Evolutionary conservation across 345 rosid species (phyloP).

Genomic region (Corchorus capsularis): DNA sequence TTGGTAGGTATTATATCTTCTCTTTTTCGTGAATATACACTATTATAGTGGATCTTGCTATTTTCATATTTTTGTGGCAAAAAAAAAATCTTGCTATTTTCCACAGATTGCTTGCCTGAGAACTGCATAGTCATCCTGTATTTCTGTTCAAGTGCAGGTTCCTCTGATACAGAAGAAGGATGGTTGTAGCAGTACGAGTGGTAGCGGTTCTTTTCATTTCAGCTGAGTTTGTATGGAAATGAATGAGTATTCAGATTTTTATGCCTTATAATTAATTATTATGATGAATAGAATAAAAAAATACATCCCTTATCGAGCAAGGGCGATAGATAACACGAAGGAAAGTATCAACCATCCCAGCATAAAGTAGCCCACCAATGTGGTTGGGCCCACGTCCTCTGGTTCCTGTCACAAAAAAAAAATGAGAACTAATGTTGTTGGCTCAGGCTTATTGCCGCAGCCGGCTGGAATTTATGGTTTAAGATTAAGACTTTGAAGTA

Average conservation of each 20-base stretch:
- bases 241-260: background rate
- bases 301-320: conserved; percentile 40
- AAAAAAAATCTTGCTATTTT: background rate
- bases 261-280: too few relatives aligned
- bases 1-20: too few relatives aligned
- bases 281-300: background rate
- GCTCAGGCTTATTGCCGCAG: background rate
- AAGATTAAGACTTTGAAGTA: too few relatives aligned
- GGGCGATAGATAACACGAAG: conserved; percentile 51
- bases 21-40: too few relatives aligned
- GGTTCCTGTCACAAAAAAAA: conserved; percentile 53
- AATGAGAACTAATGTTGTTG: too few relatives aligned
- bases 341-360: conserved; percentile 69
- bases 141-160: background rate
- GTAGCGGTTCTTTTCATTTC: background rate
- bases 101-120: background rate
- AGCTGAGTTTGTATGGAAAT: background rate
- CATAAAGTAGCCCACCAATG: conserved; percentile 67
- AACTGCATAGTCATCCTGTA: background rate
- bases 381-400: conserved; percentile 75
- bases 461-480: background rate
- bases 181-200: background rate
- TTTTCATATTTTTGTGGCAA: too few relatives aligned
- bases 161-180: background rate
- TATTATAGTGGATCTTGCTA: too few relatives aligned